Percentiles rank a stretch among this genome's conserved stretches.
Evolutionary conservation across 495 filamentous ascomycete species (phyloP).

Genomic region (Lindgomyces ingoldianus): DNA sequence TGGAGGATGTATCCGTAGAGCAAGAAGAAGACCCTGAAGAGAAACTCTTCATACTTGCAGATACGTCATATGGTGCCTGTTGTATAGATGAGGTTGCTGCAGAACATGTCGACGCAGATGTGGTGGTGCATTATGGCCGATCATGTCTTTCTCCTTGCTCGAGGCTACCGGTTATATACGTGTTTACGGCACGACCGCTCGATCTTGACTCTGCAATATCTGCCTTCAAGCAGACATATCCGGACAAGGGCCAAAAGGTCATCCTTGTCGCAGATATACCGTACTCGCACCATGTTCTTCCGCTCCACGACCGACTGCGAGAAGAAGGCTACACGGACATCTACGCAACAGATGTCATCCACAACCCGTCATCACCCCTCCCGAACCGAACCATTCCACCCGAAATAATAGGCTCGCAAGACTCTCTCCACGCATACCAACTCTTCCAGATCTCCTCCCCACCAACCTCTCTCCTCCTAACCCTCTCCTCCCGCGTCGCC

Average conservation of each 20-base stretch:
- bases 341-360: constrained; percentile 68
- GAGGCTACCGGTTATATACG: constrained; percentile 83
- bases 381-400: constrained; percentile 76
- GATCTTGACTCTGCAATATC: constrained; percentile 56
- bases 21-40: constrained; percentile 43
- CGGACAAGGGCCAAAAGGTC: constrained; percentile 61
- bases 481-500: constrained; percentile 78
- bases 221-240: constrained; percentile 69
- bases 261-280: constrained; percentile 90
- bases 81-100: constrained; percentile 98
- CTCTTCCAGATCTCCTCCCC: constrained; percentile 90
- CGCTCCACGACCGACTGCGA: constrained; percentile 53
- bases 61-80: constrained; percentile 95
- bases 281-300: constrained; percentile 68
- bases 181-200: constrained; percentile 77
- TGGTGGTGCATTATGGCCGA: constrained; percentile 91
- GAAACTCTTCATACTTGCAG: constrained; percentile 82
- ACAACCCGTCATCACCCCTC: constrained; percentile 75
- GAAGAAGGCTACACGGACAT: constrained; percentile 68
- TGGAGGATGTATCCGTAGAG: constrained; percentile 11
- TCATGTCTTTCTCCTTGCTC: constrained; percentile 90
- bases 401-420: constrained; percentile 49
- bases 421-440: constrained; percentile 66
- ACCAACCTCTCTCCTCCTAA: constrained; percentile 79
- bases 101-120: constrained; percentile 88